phyloP scores from a whole-genome alignment of 1,284 basidiomycete species.

The Puccinia horiana region DNA sequence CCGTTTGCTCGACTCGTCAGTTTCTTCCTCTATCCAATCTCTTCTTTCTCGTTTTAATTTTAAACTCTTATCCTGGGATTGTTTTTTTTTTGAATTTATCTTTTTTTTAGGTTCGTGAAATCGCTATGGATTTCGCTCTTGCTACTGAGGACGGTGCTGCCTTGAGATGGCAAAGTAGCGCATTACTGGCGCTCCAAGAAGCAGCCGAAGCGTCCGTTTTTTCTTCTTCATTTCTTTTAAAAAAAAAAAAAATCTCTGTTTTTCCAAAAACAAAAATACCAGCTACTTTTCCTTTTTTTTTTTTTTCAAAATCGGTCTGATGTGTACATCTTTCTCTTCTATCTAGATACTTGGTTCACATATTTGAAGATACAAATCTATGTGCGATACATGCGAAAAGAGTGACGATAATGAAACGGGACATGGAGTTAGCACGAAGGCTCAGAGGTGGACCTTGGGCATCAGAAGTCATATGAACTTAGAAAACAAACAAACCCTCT shows the following conservation, averaged over 20 bases:
- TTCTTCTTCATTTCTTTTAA: neutral
- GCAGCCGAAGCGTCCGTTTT: conserved; percentile 79
- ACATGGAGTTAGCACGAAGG: conserved; percentile 91
- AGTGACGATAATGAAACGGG: conserved; percentile 96
- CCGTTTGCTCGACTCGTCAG: conserved; percentile 51
- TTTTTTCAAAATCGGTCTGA: neutral
- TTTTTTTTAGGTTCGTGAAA: conserved; percentile 77
- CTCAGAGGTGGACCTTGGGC: conserved; percentile 69
- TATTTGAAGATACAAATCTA: conserved; percentile 87
- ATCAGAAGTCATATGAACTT: conserved; percentile 15
- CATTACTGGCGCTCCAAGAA: conserved; percentile 85
- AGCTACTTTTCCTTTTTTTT: neutral
- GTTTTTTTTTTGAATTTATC: neutral
- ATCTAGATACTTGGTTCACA: conserved; percentile 69
- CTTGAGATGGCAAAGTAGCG: conserved; percentile 87
- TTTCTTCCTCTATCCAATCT: neutral
- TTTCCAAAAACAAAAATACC: neutral
- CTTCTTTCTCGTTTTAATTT: neutral
- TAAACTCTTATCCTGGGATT: neutral
- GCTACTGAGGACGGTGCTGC: conserved; percentile 62
- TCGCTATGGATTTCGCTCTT: conserved; percentile 68
- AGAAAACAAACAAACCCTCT: neutral
- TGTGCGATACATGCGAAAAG: conserved; percentile 97
- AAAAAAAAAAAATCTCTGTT: neutral
- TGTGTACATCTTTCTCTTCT: neutral